These are phyloP conservation scores for Candida bentonensis DNA, from an alignment of 805 yeast species.

Conservation along the genomic window DNA sequence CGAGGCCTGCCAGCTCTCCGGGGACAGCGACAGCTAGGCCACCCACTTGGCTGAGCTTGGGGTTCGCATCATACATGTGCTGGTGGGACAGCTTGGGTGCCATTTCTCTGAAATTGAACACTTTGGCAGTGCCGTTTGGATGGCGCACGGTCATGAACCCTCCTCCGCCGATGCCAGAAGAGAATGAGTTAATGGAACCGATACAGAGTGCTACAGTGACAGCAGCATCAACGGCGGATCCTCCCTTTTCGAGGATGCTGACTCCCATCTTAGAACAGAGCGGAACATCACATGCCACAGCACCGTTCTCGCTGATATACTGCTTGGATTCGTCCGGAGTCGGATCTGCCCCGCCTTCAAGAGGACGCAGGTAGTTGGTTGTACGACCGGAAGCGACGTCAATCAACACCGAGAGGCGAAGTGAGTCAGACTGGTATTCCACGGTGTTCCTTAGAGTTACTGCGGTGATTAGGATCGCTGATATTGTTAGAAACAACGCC, in stretches of 20 bases:
- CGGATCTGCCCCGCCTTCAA: background rate
- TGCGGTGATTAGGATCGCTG: background rate
- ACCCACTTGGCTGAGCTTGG: constrained; percentile 46
- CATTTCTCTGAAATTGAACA: constrained; percentile 78
- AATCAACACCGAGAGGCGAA: background rate
- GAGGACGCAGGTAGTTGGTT: background rate
- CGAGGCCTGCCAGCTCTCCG: constrained; percentile 81
- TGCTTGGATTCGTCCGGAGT: background rate
- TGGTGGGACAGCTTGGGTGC: constrained; percentile 56
- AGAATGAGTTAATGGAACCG: constrained; percentile 69
- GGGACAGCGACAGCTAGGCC: constrained; percentile 87
- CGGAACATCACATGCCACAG: constrained; percentile 55
- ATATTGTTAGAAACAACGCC: background rate
- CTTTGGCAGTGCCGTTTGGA: constrained; percentile 33
- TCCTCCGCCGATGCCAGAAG: constrained; percentile 92
- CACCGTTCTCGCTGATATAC: constrained; percentile 29
- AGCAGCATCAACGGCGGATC: constrained; percentile 90
- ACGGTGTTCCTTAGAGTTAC: background rate
- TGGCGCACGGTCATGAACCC: constrained; percentile 46
- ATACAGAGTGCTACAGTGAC: constrained; percentile 80
- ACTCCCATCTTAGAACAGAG: constrained; percentile 51
- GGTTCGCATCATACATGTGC: constrained; percentile 45
- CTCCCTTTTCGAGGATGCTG: constrained; percentile 35
- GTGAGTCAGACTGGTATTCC: background rate
- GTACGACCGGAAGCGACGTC: background rate